Percentiles rank a stretch among this genome's conserved stretches.
Conservation (phyloP, 805 yeast species). For the Myxozyma lipomycoides region DNA sequence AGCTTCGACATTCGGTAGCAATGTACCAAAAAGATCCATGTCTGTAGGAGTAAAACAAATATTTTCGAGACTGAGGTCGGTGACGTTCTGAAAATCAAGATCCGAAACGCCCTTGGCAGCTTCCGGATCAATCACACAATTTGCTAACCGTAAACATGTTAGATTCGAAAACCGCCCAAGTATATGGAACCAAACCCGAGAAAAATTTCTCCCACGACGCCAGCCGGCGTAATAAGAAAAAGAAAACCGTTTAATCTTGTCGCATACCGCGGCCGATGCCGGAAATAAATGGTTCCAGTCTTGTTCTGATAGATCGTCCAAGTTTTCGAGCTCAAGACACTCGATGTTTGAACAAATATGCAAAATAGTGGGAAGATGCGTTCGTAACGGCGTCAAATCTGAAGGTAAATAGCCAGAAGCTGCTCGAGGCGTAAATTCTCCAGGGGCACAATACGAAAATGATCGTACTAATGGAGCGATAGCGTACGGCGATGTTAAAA, state of each 20-base stretch:
- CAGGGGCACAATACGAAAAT: slow-evolving; percentile 23
- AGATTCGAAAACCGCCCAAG: slow-evolving; percentile 16
- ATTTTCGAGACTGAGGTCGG: slow-evolving; percentile 16
- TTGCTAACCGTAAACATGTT: slow-evolving; percentile 18
- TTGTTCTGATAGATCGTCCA: slow-evolving; percentile 17
- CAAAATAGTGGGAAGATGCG: slow-evolving; percentile 27
- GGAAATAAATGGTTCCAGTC: slow-evolving; percentile 28
- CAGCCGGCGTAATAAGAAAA: slow-evolving; percentile 28
- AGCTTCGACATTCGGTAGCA: slow-evolving; percentile 15
- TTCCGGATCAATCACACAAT: slow-evolving; percentile 20
- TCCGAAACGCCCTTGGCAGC: slow-evolving; percentile 9
- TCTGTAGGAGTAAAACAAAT: slow-evolving; percentile 24
- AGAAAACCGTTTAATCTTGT: slow-evolving; percentile 10
- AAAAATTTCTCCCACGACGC: slow-evolving; percentile 28
- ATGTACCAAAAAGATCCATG: slow-evolving; percentile 19
- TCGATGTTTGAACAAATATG: slow-evolving; percentile 26
- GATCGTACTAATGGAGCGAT: slow-evolving; percentile 25
- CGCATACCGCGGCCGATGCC: slow-evolving; percentile 19
- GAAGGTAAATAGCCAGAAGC: slow-evolving; percentile 28
- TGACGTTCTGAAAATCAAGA: slow-evolving; percentile 3
- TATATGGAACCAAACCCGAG: slow-evolving; percentile 22
- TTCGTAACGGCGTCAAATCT: slow-evolving; percentile 21
- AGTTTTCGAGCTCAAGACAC: slow-evolving; percentile 21
- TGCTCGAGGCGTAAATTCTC: slow-evolving; percentile 27
- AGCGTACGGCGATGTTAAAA: slow-evolving; percentile 20